A percentile compares a stretch with the other conserved stretches of the same genome.
Conservation (phyloP, 2,329 filamentous ascomycete species). For the Talaromyces piceae region DNA sequence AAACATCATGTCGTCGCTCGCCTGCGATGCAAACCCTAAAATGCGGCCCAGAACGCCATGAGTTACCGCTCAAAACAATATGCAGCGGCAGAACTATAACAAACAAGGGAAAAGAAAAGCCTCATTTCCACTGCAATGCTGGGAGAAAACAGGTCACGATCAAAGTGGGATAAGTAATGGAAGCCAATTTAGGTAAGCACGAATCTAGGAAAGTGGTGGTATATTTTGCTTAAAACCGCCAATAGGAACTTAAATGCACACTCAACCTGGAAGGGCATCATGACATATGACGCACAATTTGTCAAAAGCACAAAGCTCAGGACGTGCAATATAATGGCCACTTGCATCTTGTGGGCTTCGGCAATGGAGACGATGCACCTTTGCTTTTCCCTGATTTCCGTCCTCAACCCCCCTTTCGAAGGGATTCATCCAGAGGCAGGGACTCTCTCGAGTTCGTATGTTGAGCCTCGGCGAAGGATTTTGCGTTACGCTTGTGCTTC, state of each 20-base stretch:
- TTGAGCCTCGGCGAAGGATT: slow-evolving; percentile 26
- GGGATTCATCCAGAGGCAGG: slow-evolving; percentile 35
- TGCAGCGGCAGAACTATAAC: slow-evolving; percentile 8
- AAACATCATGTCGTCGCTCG: slow-evolving; percentile 8
- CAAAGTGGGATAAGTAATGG: not conserved
- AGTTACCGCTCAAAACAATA: not conserved
- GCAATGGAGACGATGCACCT: not conserved
- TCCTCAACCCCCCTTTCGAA: slow-evolving; percentile 40
- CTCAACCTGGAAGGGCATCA: not conserved
- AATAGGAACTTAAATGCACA: not conserved
- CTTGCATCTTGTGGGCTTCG: not conserved
- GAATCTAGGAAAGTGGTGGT: not conserved
- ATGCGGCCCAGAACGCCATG: slow-evolving; percentile 7
- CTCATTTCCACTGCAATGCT: not conserved
- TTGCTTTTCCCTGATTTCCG: not conserved
- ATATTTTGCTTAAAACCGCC: slow-evolving; percentile 2
- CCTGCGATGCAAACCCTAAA: slow-evolving; percentile 12
- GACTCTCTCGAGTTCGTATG: slow-evolving; percentile 26
- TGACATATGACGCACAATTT: no score
- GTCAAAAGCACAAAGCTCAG: not conserved
- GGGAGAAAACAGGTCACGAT: not conserved
- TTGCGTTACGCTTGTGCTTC: slow-evolving; percentile 33
- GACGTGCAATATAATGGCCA: not conserved
- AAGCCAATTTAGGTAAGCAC: not conserved
- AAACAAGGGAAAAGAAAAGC: slow-evolving; percentile 12